Evolutionary conservation across 2,329 filamentous ascomycete genomes (phyloP).

Genomic region (Colletotrichum salicis): DNA sequence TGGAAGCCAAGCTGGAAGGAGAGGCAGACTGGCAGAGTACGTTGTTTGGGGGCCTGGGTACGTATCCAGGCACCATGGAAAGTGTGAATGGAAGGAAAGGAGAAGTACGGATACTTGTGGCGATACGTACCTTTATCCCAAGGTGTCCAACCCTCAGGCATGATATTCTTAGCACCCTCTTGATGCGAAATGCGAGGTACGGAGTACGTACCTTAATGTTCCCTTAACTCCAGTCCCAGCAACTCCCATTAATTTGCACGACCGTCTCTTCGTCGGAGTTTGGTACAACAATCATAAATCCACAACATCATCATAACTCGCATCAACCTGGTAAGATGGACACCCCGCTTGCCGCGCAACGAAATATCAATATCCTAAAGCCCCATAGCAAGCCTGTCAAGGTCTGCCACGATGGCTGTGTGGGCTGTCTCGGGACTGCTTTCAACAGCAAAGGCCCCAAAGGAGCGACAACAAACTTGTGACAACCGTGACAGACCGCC

Average conservation of each 20-base stretch:
- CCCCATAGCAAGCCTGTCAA: background rate
- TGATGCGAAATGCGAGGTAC: background rate
- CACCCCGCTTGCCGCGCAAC: constrained; percentile 31
- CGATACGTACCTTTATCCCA: background rate
- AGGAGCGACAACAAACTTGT: background rate
- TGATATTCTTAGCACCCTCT: background rate
- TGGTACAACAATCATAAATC: background rate
- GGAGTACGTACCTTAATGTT: background rate
- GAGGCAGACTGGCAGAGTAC: background rate
- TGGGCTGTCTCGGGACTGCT: background rate
- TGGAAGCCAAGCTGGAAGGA: constrained; percentile 12
- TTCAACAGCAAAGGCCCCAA: background rate
- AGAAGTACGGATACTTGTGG: background rate
- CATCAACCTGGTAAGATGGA: constrained; percentile 15
- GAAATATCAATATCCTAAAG: background rate
- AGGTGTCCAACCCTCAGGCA: background rate
- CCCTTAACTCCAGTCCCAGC: constrained; percentile 7
- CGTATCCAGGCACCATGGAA: background rate
- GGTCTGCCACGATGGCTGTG: constrained; percentile 8
- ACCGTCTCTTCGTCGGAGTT: background rate
- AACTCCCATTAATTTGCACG: background rate
- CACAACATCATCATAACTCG: constrained; percentile 17
- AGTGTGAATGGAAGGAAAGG: background rate
- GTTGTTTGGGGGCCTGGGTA: background rate
- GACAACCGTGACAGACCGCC: background rate